Conservation (phyloP, 805 yeast species). For the Schwanniomyces sp. region DNA sequence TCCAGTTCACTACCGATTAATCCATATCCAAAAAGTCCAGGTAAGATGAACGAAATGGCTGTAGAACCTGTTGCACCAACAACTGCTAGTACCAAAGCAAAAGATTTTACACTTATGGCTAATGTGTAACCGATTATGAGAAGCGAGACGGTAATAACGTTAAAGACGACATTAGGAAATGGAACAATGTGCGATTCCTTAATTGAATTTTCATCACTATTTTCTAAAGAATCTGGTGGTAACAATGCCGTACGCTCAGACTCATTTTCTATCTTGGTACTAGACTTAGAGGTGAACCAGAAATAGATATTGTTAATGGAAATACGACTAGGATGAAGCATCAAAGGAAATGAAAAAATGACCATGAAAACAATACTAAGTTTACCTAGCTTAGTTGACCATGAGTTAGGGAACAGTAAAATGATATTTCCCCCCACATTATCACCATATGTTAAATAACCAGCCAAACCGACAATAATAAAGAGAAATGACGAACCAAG, state of each 20-base stretch:
- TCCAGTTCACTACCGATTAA: slow-evolving; percentile 53
- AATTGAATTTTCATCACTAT: background rate
- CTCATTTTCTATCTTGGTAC: slow-evolving; percentile 1
- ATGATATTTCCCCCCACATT: slow-evolving; percentile 77
- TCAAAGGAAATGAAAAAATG: slow-evolving; percentile 81
- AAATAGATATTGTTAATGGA: slow-evolving; percentile 72
- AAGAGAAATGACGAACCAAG: slow-evolving; percentile 62
- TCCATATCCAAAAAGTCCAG: slow-evolving; percentile 82
- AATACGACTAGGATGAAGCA: slow-evolving; percentile 86
- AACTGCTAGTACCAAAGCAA: slow-evolving; percentile 79
- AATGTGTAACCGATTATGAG: slow-evolving; percentile 57
- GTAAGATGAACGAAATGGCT: slow-evolving; percentile 84
- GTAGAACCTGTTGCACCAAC: slow-evolving; percentile 96
- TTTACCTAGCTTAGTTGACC: slow-evolving; percentile 75
- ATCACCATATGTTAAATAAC: slow-evolving; percentile 86
- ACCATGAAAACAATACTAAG: slow-evolving; percentile 79
- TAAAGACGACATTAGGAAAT: slow-evolving; percentile 23
- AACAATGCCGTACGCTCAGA: background rate
- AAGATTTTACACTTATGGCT: slow-evolving; percentile 67
- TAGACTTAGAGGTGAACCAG: slow-evolving; percentile 33
- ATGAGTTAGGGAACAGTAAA: slow-evolving; percentile 65
- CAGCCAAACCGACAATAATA: slow-evolving; percentile 71
- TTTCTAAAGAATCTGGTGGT: background rate
- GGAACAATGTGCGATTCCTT: slow-evolving; percentile 23
- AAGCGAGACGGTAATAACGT: slow-evolving; percentile 25